A percentile compares a stretch with the other conserved stretches of the same genome.
phyloP scores from a whole-genome alignment of 2,329 filamentous ascomycete species.

The Cryphonectria nitschkei region DNA sequence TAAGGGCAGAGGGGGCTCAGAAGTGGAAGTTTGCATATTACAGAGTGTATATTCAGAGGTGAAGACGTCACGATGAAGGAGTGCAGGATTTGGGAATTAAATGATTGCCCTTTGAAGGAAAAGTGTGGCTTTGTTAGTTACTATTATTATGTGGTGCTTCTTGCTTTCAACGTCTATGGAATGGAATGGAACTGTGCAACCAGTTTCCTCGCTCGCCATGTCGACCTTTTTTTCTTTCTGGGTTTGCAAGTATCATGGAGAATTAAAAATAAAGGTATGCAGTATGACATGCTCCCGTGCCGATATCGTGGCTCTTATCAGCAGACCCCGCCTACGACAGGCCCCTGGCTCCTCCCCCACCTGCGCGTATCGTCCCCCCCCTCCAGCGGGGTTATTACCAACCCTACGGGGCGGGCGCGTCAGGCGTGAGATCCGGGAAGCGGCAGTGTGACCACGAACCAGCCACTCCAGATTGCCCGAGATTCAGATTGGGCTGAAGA shows the following conservation, averaged over 20 bases:
- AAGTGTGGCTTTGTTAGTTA: neutral
- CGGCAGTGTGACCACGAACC: slow-evolving; percentile 14
- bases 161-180: neutral
- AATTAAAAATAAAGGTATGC: neutral
- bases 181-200: too few relatives aligned
- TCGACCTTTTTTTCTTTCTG: too few relatives aligned
- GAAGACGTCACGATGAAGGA: slow-evolving; percentile 4
- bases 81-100: neutral
- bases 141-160: neutral
- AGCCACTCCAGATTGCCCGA: neutral
- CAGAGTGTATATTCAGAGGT: slow-evolving; percentile 39
- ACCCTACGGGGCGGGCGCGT: neutral
- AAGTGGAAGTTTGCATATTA: slow-evolving; percentile 39
- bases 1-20: slow-evolving; percentile 27
- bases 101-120: neutral
- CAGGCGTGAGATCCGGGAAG: neutral
- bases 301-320: slow-evolving; percentile 17
- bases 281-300: slow-evolving; percentile 15
- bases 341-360: neutral
- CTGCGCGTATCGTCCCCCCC: neutral
- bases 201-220: too few relatives aligned
- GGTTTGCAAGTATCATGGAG: neutral
- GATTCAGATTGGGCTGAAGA: neutral
- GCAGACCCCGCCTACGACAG: slow-evolving; percentile 1
- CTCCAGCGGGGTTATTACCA: slow-evolving; percentile 6